Conservation (phyloP, 306 rosid genomes). For the Sindora glabra region DNA sequence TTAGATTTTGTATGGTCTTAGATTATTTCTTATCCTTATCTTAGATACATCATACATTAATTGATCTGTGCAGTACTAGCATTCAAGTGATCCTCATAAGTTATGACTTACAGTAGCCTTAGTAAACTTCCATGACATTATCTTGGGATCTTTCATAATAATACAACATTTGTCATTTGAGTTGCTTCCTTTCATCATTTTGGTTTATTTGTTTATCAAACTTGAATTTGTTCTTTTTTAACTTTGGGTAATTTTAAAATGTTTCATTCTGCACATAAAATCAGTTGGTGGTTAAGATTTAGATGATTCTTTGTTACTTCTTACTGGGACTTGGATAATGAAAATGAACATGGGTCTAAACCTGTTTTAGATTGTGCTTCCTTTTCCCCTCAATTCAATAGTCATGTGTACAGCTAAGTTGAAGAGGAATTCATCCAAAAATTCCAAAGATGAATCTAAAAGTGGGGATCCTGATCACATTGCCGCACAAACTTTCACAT, state of each 20-base stretch:
- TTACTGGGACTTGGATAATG: slow-evolving; percentile 3
- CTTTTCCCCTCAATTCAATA: slow-evolving; percentile 3
- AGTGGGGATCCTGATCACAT: slow-evolving; percentile 65
- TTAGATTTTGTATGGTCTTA: neutral
- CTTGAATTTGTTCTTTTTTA: neutral
- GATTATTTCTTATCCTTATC: neutral
- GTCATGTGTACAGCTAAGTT: slow-evolving; percentile 36
- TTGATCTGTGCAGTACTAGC: neutral
- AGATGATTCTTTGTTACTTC: neutral
- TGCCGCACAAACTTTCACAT: slow-evolving; percentile 76
- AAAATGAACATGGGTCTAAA: neutral
- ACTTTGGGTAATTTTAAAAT: slow-evolving; percentile 1
- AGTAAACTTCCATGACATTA: neutral
- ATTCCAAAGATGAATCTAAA: slow-evolving; percentile 35
- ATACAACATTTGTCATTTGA: neutral
- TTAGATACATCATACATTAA: neutral
- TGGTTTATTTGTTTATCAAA: slow-evolving; percentile 2
- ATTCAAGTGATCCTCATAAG: neutral
- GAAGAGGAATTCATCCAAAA: slow-evolving; percentile 43
- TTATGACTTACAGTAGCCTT: neutral
- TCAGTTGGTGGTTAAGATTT: neutral
- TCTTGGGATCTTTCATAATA: neutral
- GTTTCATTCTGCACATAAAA: neutral
- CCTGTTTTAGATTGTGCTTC: slow-evolving; percentile 1
- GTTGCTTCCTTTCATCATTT: neutral